Conservation (phyloP, 1,284 basidiomycete genomes). For the Pholiota adiposa region DNA sequence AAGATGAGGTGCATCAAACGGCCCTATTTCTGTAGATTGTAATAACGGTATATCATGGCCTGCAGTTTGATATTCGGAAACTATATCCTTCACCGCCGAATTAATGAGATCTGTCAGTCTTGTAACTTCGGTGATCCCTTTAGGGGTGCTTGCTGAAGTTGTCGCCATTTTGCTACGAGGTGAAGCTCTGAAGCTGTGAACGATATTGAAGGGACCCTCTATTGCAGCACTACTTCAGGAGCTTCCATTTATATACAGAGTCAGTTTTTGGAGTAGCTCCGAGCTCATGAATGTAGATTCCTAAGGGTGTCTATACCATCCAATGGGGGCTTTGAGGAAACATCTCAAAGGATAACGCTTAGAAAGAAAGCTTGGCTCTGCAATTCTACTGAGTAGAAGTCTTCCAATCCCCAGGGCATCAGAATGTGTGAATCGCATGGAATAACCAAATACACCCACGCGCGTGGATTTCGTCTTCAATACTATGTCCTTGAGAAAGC, state of each 20-base stretch:
- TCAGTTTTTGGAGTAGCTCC: background rate
- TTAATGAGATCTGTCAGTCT: conserved; percentile 9
- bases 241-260: background rate
- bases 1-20: conserved; percentile 28
- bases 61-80: conserved; percentile 12
- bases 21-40: conserved; percentile 28
- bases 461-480: background rate
- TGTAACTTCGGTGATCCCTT: conserved; percentile 4
- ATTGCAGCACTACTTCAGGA: background rate
- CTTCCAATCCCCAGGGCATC: background rate
- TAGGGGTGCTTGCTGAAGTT: background rate
- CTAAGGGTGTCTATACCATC: background rate
- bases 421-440: background rate
- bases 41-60: conserved; percentile 27
- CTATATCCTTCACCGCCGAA: conserved; percentile 11
- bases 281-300: background rate
- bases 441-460: background rate
- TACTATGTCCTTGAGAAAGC: background rate
- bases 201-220: too few species aligned
- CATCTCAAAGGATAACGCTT: background rate
- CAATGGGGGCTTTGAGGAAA: background rate
- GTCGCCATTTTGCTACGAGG: background rate
- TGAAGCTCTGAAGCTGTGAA: background rate
- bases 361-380: too few species aligned
- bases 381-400: background rate